Conservation (phyloP, 2,329 filamentous ascomycete genomes). For the Pseudocercospora ulei region DNA sequence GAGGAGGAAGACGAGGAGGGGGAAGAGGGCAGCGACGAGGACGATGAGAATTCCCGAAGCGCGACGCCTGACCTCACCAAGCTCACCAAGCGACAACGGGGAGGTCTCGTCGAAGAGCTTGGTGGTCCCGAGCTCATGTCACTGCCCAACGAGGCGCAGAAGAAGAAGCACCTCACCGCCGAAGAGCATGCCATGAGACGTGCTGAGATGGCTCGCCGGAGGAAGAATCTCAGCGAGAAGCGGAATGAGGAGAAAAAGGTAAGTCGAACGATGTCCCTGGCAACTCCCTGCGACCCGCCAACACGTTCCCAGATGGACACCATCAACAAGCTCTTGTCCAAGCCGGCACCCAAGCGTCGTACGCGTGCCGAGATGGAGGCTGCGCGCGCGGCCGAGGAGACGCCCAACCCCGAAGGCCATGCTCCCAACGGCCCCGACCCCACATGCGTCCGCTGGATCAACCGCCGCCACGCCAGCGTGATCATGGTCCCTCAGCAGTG, state of each 20-base stretch:
- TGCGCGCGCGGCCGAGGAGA: conserved; percentile 41
- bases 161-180: conserved; percentile 62
- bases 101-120: conserved; percentile 45
- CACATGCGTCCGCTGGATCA: conserved; percentile 60
- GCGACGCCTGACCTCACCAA: conserved; percentile 56
- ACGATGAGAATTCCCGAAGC: conserved; percentile 45
- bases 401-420: conserved; percentile 40
- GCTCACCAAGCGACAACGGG: conserved; percentile 59
- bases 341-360: conserved; percentile 63
- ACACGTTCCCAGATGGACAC: conserved; percentile 70
- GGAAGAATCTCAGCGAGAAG: conserved; percentile 66
- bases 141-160: conserved; percentile 58
- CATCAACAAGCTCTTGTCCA: conserved; percentile 80
- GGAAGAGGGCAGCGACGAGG: conserved; percentile 42
- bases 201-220: conserved; percentile 61
- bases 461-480: conserved; percentile 34
- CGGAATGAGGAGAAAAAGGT: conserved; percentile 71
- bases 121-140: conserved; percentile 38
- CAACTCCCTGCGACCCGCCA: too few species aligned
- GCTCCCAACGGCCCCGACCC: conserved; percentile 38
- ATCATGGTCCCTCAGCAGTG: conserved; percentile 9
- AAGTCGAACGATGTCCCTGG: too few species aligned
- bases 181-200: conserved; percentile 65
- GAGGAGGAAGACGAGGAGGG: conserved; percentile 37
- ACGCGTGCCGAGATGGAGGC: conserved; percentile 43